Base-by-base conservation (phyloP, 2,329 filamentous ascomycete species). In the Coniochaeta prunicola region DNA sequence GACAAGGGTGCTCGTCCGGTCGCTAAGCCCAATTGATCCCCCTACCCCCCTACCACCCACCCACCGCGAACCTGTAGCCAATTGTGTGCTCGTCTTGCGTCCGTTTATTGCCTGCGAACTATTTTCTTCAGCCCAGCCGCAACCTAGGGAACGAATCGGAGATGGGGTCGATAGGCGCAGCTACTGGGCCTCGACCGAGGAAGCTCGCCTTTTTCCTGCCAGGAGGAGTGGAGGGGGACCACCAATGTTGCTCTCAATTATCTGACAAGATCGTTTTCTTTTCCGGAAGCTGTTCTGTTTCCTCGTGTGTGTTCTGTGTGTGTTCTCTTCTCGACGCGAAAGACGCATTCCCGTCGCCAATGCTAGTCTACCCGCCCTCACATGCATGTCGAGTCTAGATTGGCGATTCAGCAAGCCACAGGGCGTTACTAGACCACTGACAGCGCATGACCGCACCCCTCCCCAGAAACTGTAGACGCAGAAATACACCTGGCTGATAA, bases 71-170 rank as follows among this genome's bases (percentile, higher is more conserved):
- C 17, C 1, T 15, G 24, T 15, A 50, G 45, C 45, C 45, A 50
- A 50, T 50, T 30, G 45, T 8, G 26, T 17, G 24, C 45, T n/a
- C 12, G 7, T 17, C 45, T n/a, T 30, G 8, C 3, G 24, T 30
- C 45, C 45, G 45, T 48, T 48, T 50, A 50, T 50, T 50, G 30
- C 10, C 45, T 50, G 45, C 45, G 45, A 50, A 50, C 45, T 50
- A 50, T 50, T 50, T 50, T 50, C 45, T 50, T 17, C 45, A 50
- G 45, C 45, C 45, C 45, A 50, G 45, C 45, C 45, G 45, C 45
- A 50, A 15, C 45, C 12, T 2, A 5, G 13, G n/a, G 45, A 50
- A 26, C 45, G 45, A 50, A 50, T 50, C 45, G 45, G 45, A 50
- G 24, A 50, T 30, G 45, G n/a, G 45, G 24, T 28, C 10, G 26